Evolutionary conservation across 2,329 filamentous ascomycete genomes (phyloP), one percentile per base, ranked within the genome.

Genomic region (Incumbomyces delicatus): DNA sequence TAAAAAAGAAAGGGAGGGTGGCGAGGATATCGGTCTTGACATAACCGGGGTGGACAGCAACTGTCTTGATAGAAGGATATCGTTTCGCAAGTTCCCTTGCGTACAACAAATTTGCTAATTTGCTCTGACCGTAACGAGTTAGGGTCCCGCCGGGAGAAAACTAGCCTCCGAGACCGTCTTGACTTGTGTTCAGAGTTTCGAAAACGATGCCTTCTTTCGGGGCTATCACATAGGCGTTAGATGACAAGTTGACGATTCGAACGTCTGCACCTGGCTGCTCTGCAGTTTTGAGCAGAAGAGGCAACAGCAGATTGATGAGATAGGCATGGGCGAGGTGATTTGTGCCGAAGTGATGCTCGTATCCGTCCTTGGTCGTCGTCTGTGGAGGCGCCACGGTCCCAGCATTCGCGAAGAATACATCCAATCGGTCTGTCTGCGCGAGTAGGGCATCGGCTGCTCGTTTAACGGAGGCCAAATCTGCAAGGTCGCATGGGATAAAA

Each of bases 41-140:
- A 17, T 71, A 61, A 11, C 74, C 74, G 0, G 74, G 74, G 49
- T 76, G 73, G 3, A 75, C 51, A 0, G 67, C 61, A 0, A 69
- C 64, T 6, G 60, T 60, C 0, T 63, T 71, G 44, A 76, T 65
- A 2, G 60, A 46, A 1, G 73, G 72, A 50, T 75, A 70, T 0
- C 61, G 62, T 12, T 56, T 48, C 1, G 69, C 68, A 2, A 74
- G 60, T 35, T 69, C 61, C 6, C 61, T 55, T 0, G 69, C 60
- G 53, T 67, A 74, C 1, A 75, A 64, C 11, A 76, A 60, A 37
- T 75, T 74, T 3, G 71, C 70, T 4, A 76, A 63, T 52, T 76
- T 76, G 29, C 65, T 67, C 35, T 69, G 64, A 3, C 68, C 70
- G 57, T 77, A 76, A 20, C 71, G 66, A 3, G 47, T 48, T 51